These are phyloP conservation scores for Aspergillus carlsbadensis DNA, from an alignment of 495 filamentous ascomycete genomes.

Conservation along the genomic window DNA sequence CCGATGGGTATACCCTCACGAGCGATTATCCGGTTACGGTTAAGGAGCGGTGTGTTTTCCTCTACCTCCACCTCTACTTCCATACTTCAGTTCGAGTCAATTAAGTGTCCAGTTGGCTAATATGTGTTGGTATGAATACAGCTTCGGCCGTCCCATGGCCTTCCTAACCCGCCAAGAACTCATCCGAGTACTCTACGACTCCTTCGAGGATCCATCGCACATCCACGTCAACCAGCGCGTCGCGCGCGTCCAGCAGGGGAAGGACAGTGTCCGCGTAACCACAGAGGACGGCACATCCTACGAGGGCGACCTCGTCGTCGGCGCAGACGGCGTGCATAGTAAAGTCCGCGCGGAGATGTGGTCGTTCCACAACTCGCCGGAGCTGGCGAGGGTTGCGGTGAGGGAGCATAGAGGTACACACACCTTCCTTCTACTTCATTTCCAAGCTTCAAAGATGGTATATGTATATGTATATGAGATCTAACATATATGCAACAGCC, in stretches of 20 bases:
- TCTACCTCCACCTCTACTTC: too few species aligned
- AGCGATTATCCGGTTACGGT: constrained; percentile 1
- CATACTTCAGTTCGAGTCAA: not conserved
- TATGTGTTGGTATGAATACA: too few species aligned
- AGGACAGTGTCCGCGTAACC: not conserved
- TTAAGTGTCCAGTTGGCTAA: too few species aligned
- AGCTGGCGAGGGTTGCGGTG: constrained; percentile 2
- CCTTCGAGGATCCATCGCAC: not conserved
- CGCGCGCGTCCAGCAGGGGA: constrained; percentile 3
- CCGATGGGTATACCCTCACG: constrained; percentile 2
- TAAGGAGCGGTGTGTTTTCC: constrained; percentile 6
- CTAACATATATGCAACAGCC: constrained; percentile 4
- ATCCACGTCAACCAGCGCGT: constrained; percentile 11
- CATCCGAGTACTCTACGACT: constrained; percentile 22
- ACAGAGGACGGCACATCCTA: not conserved
- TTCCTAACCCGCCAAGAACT: constrained; percentile 34
- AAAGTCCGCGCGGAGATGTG: constrained; percentile 26
- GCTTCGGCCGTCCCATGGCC: constrained; percentile 17
- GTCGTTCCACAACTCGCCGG: constrained; percentile 23
- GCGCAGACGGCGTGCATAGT: constrained; percentile 8
- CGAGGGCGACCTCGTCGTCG: constrained; percentile 10
- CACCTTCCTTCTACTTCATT: not conserved
- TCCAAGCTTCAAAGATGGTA: too few species aligned
- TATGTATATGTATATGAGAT: too few species aligned
- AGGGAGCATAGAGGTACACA: not conserved